phyloP scores from a whole-genome alignment of 2,329 filamentous ascomycete genomes.

The Fusarium hainanense region DNA sequence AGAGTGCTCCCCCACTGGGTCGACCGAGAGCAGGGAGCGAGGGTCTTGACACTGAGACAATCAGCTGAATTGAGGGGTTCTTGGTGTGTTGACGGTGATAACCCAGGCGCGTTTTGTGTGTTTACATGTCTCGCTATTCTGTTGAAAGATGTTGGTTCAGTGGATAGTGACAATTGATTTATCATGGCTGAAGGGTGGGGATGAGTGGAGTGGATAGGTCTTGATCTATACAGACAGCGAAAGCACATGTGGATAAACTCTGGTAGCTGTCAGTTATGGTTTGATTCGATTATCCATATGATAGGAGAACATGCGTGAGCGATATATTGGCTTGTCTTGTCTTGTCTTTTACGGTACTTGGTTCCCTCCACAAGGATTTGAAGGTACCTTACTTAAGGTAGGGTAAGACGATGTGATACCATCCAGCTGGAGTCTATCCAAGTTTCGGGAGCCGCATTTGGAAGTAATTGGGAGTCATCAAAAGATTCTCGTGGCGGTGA shows the following conservation, averaged over 20 bases:
- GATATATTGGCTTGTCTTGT: slow-evolving; percentile 12
- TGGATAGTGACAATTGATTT: background rate
- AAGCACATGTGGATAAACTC: slow-evolving; percentile 4
- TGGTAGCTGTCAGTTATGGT: background rate
- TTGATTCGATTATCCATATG: background rate
- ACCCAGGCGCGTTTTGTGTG: slow-evolving; percentile 17
- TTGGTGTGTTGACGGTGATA: slow-evolving; percentile 6
- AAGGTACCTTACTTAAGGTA: background rate
- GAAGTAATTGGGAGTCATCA: background rate
- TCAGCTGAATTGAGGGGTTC: slow-evolving; percentile 21
- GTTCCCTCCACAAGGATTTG: background rate
- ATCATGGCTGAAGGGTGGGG: slow-evolving; percentile 7
- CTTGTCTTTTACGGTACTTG: background rate
- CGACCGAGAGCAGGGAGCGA: slow-evolving; percentile 29
- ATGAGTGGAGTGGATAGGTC: background rate
- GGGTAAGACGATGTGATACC: slow-evolving; percentile 23
- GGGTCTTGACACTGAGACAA: slow-evolving; percentile 20
- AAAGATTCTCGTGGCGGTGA: background rate
- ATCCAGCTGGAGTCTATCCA: background rate
- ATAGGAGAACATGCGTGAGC: background rate
- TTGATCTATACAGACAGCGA: background rate
- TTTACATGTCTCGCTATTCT: slow-evolving; percentile 18
- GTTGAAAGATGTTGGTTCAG: background rate
- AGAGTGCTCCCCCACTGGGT: slow-evolving; percentile 1
- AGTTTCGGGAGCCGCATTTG: slow-evolving; percentile 2